Base-by-base conservation (phyloP, 2,329 filamentous ascomycete species). In the Colletotrichum endophyticum region DNA sequence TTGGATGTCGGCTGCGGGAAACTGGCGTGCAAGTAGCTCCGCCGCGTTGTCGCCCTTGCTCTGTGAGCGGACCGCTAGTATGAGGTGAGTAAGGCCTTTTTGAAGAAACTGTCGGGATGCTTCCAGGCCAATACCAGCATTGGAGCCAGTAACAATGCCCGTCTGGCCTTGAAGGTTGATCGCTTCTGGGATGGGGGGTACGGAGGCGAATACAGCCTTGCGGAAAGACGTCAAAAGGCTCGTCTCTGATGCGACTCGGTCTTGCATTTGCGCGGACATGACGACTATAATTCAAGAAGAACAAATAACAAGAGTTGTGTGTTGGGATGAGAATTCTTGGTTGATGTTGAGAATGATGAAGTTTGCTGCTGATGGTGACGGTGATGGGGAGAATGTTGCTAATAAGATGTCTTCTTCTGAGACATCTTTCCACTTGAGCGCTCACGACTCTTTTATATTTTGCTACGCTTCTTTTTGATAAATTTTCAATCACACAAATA, bases 21-120 rank as follows among this genome's bases (percentile, higher is more conserved):
- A 81, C 6, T 78, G 56, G 6, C 67, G 39, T 16, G 80, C 80
- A 22, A 88, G 82, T 22, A 79, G 78, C 0, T 77, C 56, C 1
- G 85, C 85, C 5, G 88, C 88, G 0, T 77, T 80, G 32, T 89
- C 83, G 19, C 89, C 89, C 64, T 86, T 88, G 5, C 80, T 73
- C 0, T 76, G 59, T 5, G 84, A 87, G 5, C 89, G 88, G 2
- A 89, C 88, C 8, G 85, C 88, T 5, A 91, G 79, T 69, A 91
- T 85, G 15, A 91, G 80, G 30, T 83, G 84, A 4, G 84, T 84
- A 13, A 89, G 81, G n/a, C 30, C 34, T 30, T 34, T 28, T 8
- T 62, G 49, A 15, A 69, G 44, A 11, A 62, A 30, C 4, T 62
- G 59, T 4, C 59, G 59, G 12, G 59, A 2, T 34, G 59, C 59